phyloP scores from a whole-genome alignment of 1,284 basidiomycete genomes.

The Heliocybe sulcata region DNA sequence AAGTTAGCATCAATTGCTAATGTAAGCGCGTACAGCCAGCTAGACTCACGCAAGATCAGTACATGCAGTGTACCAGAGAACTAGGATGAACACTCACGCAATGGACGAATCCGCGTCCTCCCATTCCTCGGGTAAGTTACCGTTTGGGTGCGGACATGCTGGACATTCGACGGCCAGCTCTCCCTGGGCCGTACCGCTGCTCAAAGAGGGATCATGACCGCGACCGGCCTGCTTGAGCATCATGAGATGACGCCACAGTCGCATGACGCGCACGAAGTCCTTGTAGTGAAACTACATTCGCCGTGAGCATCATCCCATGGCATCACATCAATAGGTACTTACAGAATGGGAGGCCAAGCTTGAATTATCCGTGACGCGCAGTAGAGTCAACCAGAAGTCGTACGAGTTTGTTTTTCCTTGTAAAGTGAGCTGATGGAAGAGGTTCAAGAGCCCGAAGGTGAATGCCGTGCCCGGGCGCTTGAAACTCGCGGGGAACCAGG shows the following conservation, averaged over 20 bases:
- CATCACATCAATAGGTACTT: neutral
- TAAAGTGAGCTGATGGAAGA: slow-evolving; percentile 11
- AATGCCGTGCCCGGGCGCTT: slow-evolving; percentile 1
- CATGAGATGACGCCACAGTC: neutral
- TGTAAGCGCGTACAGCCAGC: slow-evolving; percentile 18
- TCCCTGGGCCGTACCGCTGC: no score
- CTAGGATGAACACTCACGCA: no score
- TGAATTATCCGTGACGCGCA: slow-evolving; percentile 3
- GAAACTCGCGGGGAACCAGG: slow-evolving; percentile 3
- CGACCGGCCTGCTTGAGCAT: slow-evolving; percentile 2
- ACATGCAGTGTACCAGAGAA: no score
- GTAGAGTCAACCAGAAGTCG: slow-evolving; percentile 10
- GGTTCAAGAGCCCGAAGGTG: slow-evolving; percentile 7
- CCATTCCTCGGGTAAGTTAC: slow-evolving; percentile 11
- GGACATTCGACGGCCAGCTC: slow-evolving; percentile 10
- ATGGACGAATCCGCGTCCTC: neutral
- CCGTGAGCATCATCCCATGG: neutral
- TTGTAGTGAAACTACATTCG: neutral
- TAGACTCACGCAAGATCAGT: no score
- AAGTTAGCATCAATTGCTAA: slow-evolving; percentile 22
- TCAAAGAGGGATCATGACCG: slow-evolving; percentile 7
- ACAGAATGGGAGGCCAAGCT: neutral
- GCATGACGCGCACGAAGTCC: neutral
- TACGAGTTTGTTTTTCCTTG: slow-evolving; percentile 8
- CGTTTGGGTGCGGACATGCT: slow-evolving; percentile 12